Evolutionary conservation across 306 rosid genomes (phyloP).

Genomic region (Glycine latifolia): DNA sequence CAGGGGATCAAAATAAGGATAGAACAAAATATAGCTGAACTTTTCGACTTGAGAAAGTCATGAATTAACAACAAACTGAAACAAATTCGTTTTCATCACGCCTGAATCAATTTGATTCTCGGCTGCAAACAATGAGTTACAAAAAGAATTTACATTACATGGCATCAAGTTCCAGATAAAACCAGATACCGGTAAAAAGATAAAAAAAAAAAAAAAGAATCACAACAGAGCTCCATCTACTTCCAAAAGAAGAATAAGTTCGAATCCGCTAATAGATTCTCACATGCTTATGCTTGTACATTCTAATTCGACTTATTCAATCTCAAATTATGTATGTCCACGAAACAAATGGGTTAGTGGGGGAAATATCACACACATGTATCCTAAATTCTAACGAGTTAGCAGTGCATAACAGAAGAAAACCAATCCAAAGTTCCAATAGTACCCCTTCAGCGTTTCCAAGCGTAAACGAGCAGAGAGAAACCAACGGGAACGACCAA

Average conservation of each 20-base stretch:
- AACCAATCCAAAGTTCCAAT: not conserved
- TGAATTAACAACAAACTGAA: not conserved
- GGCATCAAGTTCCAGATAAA: constrained; percentile 32
- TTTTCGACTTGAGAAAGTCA: not conserved
- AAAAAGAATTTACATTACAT: constrained; percentile 26
- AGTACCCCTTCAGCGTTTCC: constrained; percentile 63
- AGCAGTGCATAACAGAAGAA: not conserved
- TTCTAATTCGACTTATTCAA: constrained; percentile 18
- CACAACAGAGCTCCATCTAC: not conserved
- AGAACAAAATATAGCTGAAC: not conserved
- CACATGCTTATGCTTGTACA: not conserved
- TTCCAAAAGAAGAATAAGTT: not conserved
- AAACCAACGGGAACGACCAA: constrained; percentile 75
- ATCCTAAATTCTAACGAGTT: constrained; percentile 27
- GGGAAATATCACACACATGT: not conserved
- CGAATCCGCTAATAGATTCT: constrained; percentile 29
- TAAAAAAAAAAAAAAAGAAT: constrained; percentile 1
- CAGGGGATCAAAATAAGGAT: not conserved
- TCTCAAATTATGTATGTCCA: constrained; percentile 44
- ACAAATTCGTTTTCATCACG: not conserved
- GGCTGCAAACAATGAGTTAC: constrained; percentile 19
- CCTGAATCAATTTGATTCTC: constrained; percentile 39
- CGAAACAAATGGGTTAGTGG: constrained; percentile 67
- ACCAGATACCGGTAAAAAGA: not conserved
- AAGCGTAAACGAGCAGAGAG: constrained; percentile 85